These are phyloP conservation scores for Penicillium argentinense DNA, from an alignment of 495 filamentous ascomycete species.

Conservation along the genomic window DNA sequence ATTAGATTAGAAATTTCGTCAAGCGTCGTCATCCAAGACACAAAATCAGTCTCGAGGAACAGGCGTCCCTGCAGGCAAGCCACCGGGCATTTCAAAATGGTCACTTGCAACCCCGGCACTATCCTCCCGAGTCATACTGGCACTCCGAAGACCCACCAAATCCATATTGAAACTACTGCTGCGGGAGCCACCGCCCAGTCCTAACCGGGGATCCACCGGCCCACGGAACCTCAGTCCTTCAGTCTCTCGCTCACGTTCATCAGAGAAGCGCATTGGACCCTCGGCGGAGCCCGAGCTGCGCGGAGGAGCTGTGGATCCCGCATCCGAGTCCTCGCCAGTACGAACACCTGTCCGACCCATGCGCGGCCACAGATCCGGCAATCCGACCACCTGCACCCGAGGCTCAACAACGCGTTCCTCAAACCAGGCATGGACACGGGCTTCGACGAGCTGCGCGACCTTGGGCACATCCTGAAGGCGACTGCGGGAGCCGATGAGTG, in stretches of 20 bases:
- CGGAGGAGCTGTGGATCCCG: constrained; percentile 39
- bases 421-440: constrained; percentile 91
- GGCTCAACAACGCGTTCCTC: constrained; percentile 96
- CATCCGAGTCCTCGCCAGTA: constrained; percentile 45
- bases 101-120: constrained; percentile 32
- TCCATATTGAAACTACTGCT: constrained; percentile 42
- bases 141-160: constrained; percentile 35
- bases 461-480: constrained; percentile 95
- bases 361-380: constrained; percentile 92
- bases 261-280: constrained; percentile 23
- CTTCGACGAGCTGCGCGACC: constrained; percentile 92
- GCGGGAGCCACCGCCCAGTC: constrained; percentile 36
- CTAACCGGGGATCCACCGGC: constrained; percentile 26
- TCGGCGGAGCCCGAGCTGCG: constrained; percentile 36
- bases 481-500: constrained; percentile 86
- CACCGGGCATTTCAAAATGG: constrained; percentile 36
- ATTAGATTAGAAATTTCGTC: too few relatives aligned
- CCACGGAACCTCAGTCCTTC: constrained; percentile 42
- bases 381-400: constrained; percentile 88
- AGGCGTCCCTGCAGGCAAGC: constrained; percentile 25
- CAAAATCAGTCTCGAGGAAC: constrained; percentile 3
- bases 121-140: constrained; percentile 36
- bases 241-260: constrained; percentile 22
- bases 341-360: constrained; percentile 54
- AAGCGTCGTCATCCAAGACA: background rate